Base-by-base conservation (phyloP, 2,329 filamentous ascomycete genomes). In the Hypoxylon sp. region DNA sequence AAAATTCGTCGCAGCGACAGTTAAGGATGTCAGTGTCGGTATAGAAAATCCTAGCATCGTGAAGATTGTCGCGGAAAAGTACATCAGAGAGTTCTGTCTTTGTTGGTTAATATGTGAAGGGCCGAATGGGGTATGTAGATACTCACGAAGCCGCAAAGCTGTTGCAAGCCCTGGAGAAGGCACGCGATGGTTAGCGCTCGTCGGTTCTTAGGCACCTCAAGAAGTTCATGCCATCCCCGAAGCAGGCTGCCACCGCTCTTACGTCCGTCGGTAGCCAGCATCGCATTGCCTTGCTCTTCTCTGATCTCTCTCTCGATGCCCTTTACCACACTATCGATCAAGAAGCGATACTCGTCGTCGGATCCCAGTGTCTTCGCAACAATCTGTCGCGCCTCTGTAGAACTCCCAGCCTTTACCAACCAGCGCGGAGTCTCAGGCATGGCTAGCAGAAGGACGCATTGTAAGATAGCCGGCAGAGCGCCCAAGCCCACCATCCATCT, bases 371-470 rank as follows among this genome's bases (percentile, higher is more conserved):
- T 87, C 87, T 83, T 87, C 30, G 77, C 80, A 17, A 97, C 79
- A 2, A 97, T 87, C 3, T 71, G 72, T 64, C 84, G 85, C 3
- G 93, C 94, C 63, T 86, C 84, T 3, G 80, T 80, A 2, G 84
- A 82, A 49, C 84, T 81, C 1, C 89, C 90, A 2, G 84, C 87
- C 74, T 89, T 89, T 19, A 97, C 89, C 20, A 97, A 83, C 90
- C 92, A 97, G 22, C 94, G 84, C 32, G 94, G 94, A 11, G 92
- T 96, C 78, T 98, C 94, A 0, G 93, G 93, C 85, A 97, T 90
- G 53, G 87, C 81, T 2, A 87, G 70, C 62, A 97, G 79, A 56
- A 96, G 79, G 0, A 82, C 74, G 4, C 87, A 85, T 75, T 97
- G 94, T 3, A 93, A 57, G 0, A 86, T 76, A 0, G 93, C 94